A percentile compares a stretch with the other conserved stretches of the same genome.
These are phyloP conservation scores for Schrenkiella parvula DNA, from an alignment of 345 rosid genomes.

Conservation along the genomic window DNA sequence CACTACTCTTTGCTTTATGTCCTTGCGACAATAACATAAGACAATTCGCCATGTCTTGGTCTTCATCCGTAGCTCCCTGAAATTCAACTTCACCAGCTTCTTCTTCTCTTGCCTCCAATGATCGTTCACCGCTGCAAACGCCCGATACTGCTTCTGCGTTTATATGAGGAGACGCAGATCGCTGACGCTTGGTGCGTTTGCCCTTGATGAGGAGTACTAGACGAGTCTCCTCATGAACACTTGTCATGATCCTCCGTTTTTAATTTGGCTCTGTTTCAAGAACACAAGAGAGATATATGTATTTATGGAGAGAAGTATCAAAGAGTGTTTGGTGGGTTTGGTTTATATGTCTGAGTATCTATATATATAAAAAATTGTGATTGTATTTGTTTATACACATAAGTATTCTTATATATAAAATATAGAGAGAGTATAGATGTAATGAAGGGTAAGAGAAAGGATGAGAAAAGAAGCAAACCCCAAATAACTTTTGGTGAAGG, in stretches of 20 bases:
- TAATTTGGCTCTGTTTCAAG: slow-evolving; percentile 2
- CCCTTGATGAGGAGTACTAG: slow-evolving; percentile 47
- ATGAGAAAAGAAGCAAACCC: slow-evolving; percentile 38
- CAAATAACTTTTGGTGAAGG: slow-evolving; percentile 39
- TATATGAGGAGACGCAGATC: slow-evolving; percentile 46
- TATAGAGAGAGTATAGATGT: slow-evolving; percentile 12
- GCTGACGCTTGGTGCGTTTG: slow-evolving; percentile 69
- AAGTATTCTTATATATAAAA: slow-evolving; percentile 35
- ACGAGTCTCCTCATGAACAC: slow-evolving; percentile 34
- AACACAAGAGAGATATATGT: slow-evolving; percentile 15
- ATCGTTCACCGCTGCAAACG: slow-evolving; percentile 29
- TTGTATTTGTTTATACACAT: slow-evolving; percentile 39
- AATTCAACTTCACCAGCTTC: slow-evolving; percentile 36
- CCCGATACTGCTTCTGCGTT: slow-evolving; percentile 28
- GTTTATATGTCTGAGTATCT: slow-evolving; percentile 22
- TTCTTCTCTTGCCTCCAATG: slow-evolving; percentile 25
- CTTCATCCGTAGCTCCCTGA: slow-evolving; percentile 48
- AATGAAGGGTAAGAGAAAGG: slow-evolving; percentile 26
- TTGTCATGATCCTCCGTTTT: slow-evolving; percentile 29
- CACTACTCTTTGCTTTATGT: slow-evolving; percentile 33
- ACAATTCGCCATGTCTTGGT: slow-evolving; percentile 92
- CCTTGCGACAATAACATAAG: slow-evolving; percentile 86
- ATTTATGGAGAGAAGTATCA: slow-evolving; percentile 27
- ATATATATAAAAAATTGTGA: not conserved
- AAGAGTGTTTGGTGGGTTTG: slow-evolving; percentile 31